Evolutionary conservation across 805 yeast genomes (phyloP).

Genomic region (Myxozyma udenii): DNA sequence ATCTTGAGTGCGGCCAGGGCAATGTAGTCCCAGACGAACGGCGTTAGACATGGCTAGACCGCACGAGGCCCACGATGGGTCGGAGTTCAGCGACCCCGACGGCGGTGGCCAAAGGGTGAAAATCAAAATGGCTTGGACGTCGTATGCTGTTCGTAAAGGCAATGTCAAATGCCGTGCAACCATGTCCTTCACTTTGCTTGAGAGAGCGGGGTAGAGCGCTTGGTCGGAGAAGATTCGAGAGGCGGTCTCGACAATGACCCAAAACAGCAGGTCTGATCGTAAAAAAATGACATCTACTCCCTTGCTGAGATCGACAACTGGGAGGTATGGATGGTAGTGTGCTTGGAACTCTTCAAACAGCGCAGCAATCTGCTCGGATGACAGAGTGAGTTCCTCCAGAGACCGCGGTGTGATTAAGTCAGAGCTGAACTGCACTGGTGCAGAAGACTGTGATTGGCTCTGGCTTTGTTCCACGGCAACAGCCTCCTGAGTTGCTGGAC

Average conservation of each 20-base stretch:
- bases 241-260: conserved; percentile 89
- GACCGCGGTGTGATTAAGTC: conserved; percentile 53
- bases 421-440: neutral
- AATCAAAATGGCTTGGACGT: conserved; percentile 87
- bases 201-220: conserved; percentile 23
- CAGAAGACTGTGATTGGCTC: too few relatives aligned
- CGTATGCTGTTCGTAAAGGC: conserved; percentile 72
- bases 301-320: conserved; percentile 74
- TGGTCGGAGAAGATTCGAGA: conserved; percentile 56
- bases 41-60: conserved; percentile 94
- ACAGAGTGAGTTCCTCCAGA: conserved; percentile 63
- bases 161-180: conserved; percentile 26
- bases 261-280: conserved; percentile 82
- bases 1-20: conserved; percentile 60
- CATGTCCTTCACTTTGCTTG: conserved; percentile 16
- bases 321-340: conserved; percentile 81
- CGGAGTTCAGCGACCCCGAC: conserved; percentile 90
- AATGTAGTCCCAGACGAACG: conserved; percentile 82
- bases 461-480: neutral
- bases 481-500: neutral
- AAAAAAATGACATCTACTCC: conserved; percentile 81
- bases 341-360: conserved; percentile 67
- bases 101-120: conserved; percentile 96
- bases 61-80: conserved; percentile 91
- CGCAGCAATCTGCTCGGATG: conserved; percentile 57